Conservation (phyloP, 345 rosid genomes). For the Citrus reticulata region DNA sequence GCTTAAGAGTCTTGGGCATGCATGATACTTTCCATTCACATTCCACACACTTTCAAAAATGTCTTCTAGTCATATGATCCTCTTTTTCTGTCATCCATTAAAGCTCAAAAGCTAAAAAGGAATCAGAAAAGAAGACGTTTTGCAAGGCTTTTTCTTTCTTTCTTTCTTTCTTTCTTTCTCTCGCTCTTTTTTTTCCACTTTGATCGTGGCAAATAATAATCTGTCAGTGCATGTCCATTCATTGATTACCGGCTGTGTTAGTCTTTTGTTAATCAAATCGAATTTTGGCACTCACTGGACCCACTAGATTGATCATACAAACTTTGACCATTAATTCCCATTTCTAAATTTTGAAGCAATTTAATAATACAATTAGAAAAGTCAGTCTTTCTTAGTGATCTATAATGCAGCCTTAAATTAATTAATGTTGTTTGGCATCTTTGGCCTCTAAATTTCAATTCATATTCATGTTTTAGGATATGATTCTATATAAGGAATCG, state of each 20-base stretch:
- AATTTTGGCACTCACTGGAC: not conserved
- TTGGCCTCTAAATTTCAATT: not conserved
- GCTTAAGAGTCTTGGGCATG: not conserved
- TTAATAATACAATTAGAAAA: too few relatives aligned
- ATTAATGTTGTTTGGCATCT: not conserved
- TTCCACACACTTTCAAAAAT: not conserved
- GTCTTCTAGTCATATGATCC: not conserved
- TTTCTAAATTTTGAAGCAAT: not conserved
- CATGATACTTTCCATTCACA: constrained; percentile 1
- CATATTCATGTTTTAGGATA: not conserved
- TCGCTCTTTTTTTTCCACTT: not conserved
- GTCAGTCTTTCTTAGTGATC: not conserved
- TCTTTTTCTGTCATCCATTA: not conserved
- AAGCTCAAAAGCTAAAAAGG: too few relatives aligned
- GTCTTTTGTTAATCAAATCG: not conserved
- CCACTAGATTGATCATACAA: not conserved
- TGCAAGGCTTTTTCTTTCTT: not conserved
- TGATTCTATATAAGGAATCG: not conserved
- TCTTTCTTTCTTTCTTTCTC: not conserved
- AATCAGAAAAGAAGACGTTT: not conserved
- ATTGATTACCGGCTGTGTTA: not conserved
- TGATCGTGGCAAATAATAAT: not conserved
- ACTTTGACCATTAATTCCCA: not conserved
- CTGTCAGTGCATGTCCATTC: not conserved
- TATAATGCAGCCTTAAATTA: not conserved